These are phyloP conservation scores for Conidiobolus coronatus DNA, from an alignment of 371 early-diverging fungal species.

Conservation along the genomic window DNA sequence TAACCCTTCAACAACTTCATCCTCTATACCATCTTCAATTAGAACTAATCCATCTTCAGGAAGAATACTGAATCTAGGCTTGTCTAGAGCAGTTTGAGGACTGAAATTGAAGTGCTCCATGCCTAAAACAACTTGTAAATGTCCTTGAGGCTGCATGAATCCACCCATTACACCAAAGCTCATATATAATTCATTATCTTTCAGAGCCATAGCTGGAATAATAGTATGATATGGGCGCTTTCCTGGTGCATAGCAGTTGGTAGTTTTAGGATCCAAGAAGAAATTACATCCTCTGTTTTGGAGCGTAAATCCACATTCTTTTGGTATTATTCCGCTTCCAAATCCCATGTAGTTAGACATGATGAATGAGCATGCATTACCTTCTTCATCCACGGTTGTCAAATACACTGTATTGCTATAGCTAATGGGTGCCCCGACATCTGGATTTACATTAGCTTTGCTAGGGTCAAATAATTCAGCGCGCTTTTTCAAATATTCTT, in stretches of 20 bases:
- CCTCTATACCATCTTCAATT: constrained; percentile 33
- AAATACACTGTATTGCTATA: constrained; percentile 53
- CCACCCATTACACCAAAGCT: constrained; percentile 19
- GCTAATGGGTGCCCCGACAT: constrained; percentile 32
- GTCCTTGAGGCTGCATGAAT: constrained; percentile 43
- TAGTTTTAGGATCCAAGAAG: constrained; percentile 26
- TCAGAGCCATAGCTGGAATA: constrained; percentile 43
- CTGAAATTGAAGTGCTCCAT: constrained; percentile 21
- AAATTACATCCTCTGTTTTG: constrained; percentile 57
- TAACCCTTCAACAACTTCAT: constrained; percentile 16
- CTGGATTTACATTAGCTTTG: constrained; percentile 17
- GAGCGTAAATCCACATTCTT: constrained; percentile 40
- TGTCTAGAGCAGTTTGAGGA: constrained; percentile 48
- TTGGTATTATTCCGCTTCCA: constrained; percentile 30
- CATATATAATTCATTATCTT: constrained; percentile 6
- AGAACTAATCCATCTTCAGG: constrained; percentile 18
- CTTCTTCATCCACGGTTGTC: constrained; percentile 47
- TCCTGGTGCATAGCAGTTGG: constrained; percentile 40
- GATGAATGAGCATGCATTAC: constrained; percentile 69
- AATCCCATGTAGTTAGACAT: constrained; percentile 30
- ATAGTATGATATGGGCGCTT: constrained; percentile 77
- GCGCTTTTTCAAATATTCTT: constrained; percentile 30
- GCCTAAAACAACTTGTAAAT: constrained; percentile 36
- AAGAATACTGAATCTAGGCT: constrained; percentile 35
- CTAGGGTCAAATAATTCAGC: constrained; percentile 25